These are phyloP conservation scores for Ophiostoma perfectum DNA, from an alignment of 2,329 filamentous ascomycete species.

Conservation along the genomic window DNA sequence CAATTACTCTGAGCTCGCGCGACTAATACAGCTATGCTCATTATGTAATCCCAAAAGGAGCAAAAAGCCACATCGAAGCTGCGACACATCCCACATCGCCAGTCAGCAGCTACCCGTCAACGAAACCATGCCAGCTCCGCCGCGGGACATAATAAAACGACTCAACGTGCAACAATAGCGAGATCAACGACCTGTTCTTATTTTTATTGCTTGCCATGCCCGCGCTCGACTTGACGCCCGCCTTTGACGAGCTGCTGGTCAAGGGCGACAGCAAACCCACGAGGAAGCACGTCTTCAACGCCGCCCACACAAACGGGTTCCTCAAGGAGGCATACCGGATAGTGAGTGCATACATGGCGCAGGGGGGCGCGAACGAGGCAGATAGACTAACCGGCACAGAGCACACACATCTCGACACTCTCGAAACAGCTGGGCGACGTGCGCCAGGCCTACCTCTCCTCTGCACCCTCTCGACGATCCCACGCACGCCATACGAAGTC, in stretches of 20 bases:
- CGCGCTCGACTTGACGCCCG: slow-evolving; percentile 58
- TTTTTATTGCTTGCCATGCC: slow-evolving; percentile 15
- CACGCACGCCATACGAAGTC: slow-evolving; percentile 42
- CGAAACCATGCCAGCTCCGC: not conserved
- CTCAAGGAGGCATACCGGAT: slow-evolving; percentile 92
- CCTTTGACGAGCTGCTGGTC: slow-evolving; percentile 64
- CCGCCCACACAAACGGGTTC: slow-evolving; percentile 70
- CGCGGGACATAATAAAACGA: too few relatives aligned
- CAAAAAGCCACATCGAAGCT: slow-evolving; percentile 6
- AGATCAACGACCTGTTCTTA: not conserved
- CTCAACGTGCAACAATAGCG: not conserved
- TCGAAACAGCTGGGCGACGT: slow-evolving; percentile 75
- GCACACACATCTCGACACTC: slow-evolving; percentile 76
- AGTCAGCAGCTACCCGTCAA: not conserved
- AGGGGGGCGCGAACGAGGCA: not conserved
- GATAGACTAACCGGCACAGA: slow-evolving; percentile 45
- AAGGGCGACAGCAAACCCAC: slow-evolving; percentile 27
- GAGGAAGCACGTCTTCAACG: slow-evolving; percentile 35
- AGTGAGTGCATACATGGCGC: slow-evolving; percentile 41
- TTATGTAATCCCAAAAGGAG: not conserved
- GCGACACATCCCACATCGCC: not conserved
- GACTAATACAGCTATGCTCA: not conserved
- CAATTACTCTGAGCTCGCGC: not conserved
- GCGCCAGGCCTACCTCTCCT: slow-evolving; percentile 86
- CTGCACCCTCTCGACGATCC: slow-evolving; percentile 57